Conservation (phyloP, 2,329 filamentous ascomycete genomes). For the Aspergillus ochraceus region DNA sequence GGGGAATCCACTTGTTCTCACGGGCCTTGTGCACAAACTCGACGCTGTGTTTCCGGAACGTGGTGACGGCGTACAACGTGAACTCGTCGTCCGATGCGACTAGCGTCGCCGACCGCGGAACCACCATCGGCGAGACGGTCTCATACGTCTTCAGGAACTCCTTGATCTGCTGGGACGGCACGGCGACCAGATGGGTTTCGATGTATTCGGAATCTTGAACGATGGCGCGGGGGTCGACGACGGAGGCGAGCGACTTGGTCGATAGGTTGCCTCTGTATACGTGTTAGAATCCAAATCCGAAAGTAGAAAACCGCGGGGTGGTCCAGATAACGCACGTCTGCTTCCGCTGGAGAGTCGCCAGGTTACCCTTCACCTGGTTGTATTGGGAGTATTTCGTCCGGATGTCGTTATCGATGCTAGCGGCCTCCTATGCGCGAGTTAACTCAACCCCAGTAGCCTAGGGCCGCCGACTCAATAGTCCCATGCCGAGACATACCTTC, state of each 20-base stretch:
- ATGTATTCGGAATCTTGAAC: conserved; percentile 94
- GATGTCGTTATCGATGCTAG: conserved; percentile 92
- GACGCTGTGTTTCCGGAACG: conserved; percentile 84
- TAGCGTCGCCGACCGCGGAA: conserved; percentile 80
- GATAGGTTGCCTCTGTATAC: conserved; percentile 76
- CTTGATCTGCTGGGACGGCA: conserved; percentile 76
- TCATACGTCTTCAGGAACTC: conserved; percentile 91
- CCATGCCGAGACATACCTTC: conserved; percentile 58
- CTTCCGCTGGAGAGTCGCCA: conserved; percentile 77
- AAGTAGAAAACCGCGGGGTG: conserved; percentile 1
- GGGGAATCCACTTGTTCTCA: conserved; percentile 90
- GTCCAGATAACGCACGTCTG: conserved; percentile 65
- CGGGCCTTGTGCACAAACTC: conserved; percentile 92
- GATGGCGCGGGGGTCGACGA: conserved; percentile 77
- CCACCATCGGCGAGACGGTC: conserved; percentile 84
- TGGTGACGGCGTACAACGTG: conserved; percentile 80
- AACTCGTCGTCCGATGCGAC: conserved; percentile 89
- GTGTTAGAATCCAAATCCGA: not conserved
- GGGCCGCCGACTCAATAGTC: no score
- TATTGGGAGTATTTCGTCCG: conserved; percentile 94
- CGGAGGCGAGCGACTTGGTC: conserved; percentile 87
- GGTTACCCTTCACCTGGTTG: conserved; percentile 82
- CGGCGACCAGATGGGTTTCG: conserved; percentile 89
- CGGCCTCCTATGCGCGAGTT: conserved; percentile 66
- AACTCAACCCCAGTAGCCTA: not conserved